These are phyloP conservation scores for Closterium sp. DNA, from an alignment of 139 green algal species.

Conservation along the genomic window DNA sequence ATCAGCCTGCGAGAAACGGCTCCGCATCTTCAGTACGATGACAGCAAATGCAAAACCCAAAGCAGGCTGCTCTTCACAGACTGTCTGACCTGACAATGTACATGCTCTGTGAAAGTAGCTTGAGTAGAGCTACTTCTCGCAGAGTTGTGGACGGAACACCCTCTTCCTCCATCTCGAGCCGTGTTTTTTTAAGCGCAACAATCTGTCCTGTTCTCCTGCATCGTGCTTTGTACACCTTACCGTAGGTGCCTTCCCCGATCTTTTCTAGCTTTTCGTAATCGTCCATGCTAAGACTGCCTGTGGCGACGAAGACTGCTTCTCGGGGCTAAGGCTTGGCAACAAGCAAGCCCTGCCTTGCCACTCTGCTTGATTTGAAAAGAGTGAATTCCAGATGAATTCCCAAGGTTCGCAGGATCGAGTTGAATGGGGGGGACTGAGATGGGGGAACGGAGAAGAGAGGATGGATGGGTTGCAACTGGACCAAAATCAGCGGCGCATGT, in stretches of 20 bases:
- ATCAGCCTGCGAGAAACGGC: constrained; percentile 74
- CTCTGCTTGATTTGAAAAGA: background rate
- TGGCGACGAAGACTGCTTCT: background rate
- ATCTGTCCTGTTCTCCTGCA: constrained; percentile 78
- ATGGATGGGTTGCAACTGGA: background rate
- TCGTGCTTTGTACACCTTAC: constrained; percentile 93
- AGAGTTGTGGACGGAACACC: constrained; percentile 96
- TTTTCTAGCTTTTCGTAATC: constrained; percentile 96
- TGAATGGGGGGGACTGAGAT: background rate
- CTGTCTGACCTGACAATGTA: constrained; percentile 70
- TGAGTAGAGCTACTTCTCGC: constrained; percentile 93
- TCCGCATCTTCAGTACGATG: background rate
- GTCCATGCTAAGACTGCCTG: constrained; percentile 61
- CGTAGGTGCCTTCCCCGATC: constrained; percentile 95
- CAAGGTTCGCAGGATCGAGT: background rate
- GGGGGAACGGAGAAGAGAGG: background rate
- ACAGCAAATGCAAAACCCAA: background rate
- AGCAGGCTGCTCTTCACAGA: background rate
- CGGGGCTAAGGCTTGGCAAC: background rate
- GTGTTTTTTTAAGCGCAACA: constrained; percentile 97
- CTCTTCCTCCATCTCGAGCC: constrained; percentile 98
- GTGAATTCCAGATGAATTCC: background rate
- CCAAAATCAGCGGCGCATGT: background rate
- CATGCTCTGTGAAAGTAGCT: constrained; percentile 83
- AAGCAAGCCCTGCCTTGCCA: background rate